Evolutionary conservation across 2,329 filamentous ascomycete genomes (phyloP).

Genomic region (Biscogniauxia marginata): DNA sequence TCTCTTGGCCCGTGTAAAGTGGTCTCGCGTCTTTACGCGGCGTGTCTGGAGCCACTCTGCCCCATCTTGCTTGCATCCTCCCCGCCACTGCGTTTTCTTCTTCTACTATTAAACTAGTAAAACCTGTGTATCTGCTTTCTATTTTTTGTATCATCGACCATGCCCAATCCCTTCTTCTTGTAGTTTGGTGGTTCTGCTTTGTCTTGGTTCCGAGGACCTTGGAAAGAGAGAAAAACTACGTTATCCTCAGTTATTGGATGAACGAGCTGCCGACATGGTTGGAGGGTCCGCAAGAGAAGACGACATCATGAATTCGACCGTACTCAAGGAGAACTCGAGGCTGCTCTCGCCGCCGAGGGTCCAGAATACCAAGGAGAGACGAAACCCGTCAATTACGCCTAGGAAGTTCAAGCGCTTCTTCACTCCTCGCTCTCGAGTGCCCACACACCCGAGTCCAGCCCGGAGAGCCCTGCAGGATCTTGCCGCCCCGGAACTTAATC

Average conservation of each 20-base stretch:
- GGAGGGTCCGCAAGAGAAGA: neutral
- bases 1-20: neutral
- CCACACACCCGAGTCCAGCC: conserved; percentile 37
- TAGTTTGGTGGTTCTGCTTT: conserved; percentile 4
- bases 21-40: conserved; percentile 12
- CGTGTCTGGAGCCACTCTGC: conserved; percentile 14
- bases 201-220: neutral
- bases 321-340: conserved; percentile 15
- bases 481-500: conserved; percentile 39
- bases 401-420: conserved; percentile 55
- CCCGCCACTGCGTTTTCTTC: conserved; percentile 20
- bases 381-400: conserved; percentile 53
- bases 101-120: neutral
- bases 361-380: conserved; percentile 42
- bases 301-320: conserved; percentile 16
- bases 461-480: conserved; percentile 42
- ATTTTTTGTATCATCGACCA: neutral
- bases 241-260: no score
- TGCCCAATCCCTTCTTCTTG: conserved; percentile 7
- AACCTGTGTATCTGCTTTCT: neutral
- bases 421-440: conserved; percentile 45
- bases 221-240: neutral
- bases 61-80: conserved; percentile 5
- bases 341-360: conserved; percentile 27
- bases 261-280: neutral